Conservation (phyloP, 1,284 basidiomycete species). For the Rhizoctonia solani region DNA sequence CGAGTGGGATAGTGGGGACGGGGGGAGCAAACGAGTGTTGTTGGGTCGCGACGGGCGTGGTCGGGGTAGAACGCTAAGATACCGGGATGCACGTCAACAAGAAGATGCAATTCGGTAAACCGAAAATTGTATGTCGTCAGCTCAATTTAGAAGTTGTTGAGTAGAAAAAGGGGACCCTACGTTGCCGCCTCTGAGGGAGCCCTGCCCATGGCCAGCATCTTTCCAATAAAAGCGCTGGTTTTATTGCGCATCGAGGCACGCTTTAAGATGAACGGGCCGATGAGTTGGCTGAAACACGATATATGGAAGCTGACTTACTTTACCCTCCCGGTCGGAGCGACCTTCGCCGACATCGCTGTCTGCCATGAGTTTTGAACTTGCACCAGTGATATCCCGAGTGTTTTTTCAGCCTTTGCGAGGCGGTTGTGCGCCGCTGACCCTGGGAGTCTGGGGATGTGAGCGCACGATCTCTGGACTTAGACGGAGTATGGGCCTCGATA, state of each 20-base stretch:
- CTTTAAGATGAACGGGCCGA: conserved; percentile 46
- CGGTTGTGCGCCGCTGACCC: conserved; percentile 48
- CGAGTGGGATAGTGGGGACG: conserved; percentile 28
- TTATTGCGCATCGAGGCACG: conserved; percentile 66
- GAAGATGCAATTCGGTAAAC: too few relatives aligned
- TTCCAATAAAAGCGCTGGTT: conserved; percentile 75
- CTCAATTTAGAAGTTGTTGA: too few relatives aligned
- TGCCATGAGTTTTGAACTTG: too few relatives aligned
- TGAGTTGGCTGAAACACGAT: neutral
- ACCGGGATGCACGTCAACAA: too few relatives aligned
- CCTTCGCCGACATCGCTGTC: conserved; percentile 22
- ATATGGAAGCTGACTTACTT: conserved; percentile 11
- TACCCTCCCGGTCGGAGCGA: conserved; percentile 25
- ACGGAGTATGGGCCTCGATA: conserved; percentile 1
- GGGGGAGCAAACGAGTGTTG: conserved; percentile 16
- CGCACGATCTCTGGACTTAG: conserved; percentile 11
- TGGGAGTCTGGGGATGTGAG: conserved; percentile 17
- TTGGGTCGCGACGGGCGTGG: conserved; percentile 25
- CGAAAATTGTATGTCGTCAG: too few relatives aligned
- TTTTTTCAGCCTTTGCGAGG: conserved; percentile 35
- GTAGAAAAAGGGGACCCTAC: conserved; percentile 56
- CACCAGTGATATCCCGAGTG: conserved; percentile 69
- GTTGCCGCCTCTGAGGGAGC: conserved; percentile 65
- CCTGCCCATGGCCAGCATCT: conserved; percentile 64
- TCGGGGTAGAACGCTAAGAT: conserved; percentile 25